These are phyloP conservation scores for Betula pendula DNA, from an alignment of 306 rosid genomes.

Conservation along the genomic window DNA sequence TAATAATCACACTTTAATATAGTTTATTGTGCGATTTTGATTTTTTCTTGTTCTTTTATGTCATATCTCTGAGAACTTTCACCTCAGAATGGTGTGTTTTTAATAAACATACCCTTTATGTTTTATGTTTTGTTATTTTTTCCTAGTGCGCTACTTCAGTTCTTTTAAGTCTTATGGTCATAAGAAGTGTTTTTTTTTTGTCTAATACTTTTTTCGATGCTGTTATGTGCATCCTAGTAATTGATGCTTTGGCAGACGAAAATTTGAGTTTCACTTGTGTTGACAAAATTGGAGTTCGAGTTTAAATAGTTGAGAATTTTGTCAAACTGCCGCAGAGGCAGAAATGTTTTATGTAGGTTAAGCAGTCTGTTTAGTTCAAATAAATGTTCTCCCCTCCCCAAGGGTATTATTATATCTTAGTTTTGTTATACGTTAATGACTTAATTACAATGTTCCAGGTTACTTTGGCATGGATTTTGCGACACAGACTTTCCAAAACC, in stretches of 20 bases:
- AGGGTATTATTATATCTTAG: not conserved
- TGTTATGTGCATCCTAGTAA: not conserved
- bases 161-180: not conserved
- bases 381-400: not conserved
- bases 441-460: constrained; percentile 37
- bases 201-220: not conserved
- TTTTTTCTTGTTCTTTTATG: not conserved
- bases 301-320: not conserved
- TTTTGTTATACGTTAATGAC: not conserved
- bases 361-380: not conserved
- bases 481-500: constrained; percentile 45
- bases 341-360: not conserved
- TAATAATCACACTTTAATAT: too few species aligned
- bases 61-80: not conserved
- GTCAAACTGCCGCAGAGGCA: not conserved
- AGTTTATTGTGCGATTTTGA: not conserved
- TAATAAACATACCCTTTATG: not conserved
- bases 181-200: not conserved
- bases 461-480: constrained; percentile 58
- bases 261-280: not conserved
- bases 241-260: not conserved
- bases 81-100: not conserved
- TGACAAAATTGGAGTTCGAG: not conserved
- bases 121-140: not conserved
- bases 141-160: not conserved